A percentile compares a stretch with the other conserved stretches of the same genome.
Evolutionary conservation across 306 rosid genomes (phyloP).

Genomic region (cucumber (Cucumis sativus)): Cucumber_9930_V3 NC_026658.2:15107001-15107500

Average conservation of each 20-base stretch:
- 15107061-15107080: no score
- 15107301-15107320: slow-evolving; percentile 20
- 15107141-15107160: no score
- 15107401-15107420: slow-evolving; percentile 17
- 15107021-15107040: no score
- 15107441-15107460: slow-evolving; percentile 13
- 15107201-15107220: no score
- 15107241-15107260: neutral
- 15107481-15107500: slow-evolving; percentile 9
- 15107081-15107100: no score
- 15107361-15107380: slow-evolving; percentile 17
- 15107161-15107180: no score
- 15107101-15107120: no score
- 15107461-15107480: slow-evolving; percentile 28
- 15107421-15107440: slow-evolving; percentile 9
- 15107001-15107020: no score
- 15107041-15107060: no score
- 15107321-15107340: slow-evolving; percentile 29
- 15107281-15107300: neutral
- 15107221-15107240: no score
- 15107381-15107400: slow-evolving; percentile 38
- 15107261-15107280: neutral
- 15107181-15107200: no score
- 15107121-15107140: no score
- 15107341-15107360: slow-evolving; percentile 35